A percentile compares a stretch with the other conserved stretches of the same genome.
These are phyloP conservation scores for Thermomucor indicae-seudaticae DNA, from an alignment of 371 early-diverging fungal genomes.

Conservation along the genomic window DNA sequence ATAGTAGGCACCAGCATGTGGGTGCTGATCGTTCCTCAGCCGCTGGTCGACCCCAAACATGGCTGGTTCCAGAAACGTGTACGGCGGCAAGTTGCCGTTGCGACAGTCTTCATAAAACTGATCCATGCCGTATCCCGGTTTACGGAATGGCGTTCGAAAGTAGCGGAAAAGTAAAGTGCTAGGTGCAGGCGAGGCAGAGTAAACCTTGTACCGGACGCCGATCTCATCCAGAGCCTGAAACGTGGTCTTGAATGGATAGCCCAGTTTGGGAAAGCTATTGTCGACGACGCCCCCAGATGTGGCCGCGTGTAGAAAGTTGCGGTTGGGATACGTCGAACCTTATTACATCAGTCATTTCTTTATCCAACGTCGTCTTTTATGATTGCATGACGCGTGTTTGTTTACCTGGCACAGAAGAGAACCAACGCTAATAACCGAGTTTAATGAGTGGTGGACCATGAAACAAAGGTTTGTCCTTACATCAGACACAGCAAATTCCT, in stretches of 20 bases:
- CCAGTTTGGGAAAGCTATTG: conserved; percentile 2
- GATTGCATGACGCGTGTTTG: background rate
- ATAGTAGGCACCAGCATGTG: no score
- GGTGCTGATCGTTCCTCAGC: conserved; percentile 23
- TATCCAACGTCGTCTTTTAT: background rate
- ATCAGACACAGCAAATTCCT: conserved; percentile 20
- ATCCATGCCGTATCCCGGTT: conserved; percentile 5
- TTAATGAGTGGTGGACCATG: no score
- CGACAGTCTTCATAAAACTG: conserved; percentile 4
- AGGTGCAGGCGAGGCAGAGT: conserved; percentile 15
- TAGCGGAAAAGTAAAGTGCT: conserved; percentile 10
- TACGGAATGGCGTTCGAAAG: conserved; percentile 8
- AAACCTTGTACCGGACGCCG: conserved; percentile 7
- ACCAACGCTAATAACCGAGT: conserved; percentile 11
- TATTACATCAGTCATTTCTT: background rate
- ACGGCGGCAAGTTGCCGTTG: no score
- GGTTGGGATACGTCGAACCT: conserved; percentile 23
- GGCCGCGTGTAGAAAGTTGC: conserved; percentile 19
- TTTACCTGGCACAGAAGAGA: conserved; percentile 18
- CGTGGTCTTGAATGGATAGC: conserved; percentile 10
- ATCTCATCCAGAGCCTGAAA: conserved; percentile 10
- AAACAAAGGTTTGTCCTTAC: no score
- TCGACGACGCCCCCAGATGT: conserved; percentile 5
- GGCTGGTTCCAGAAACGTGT: no score
- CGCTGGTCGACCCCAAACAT: no score